phyloP scores from a whole-genome alignment of 2,329 filamentous ascomycete species.

The Geoglossum cookeanum region DNA sequence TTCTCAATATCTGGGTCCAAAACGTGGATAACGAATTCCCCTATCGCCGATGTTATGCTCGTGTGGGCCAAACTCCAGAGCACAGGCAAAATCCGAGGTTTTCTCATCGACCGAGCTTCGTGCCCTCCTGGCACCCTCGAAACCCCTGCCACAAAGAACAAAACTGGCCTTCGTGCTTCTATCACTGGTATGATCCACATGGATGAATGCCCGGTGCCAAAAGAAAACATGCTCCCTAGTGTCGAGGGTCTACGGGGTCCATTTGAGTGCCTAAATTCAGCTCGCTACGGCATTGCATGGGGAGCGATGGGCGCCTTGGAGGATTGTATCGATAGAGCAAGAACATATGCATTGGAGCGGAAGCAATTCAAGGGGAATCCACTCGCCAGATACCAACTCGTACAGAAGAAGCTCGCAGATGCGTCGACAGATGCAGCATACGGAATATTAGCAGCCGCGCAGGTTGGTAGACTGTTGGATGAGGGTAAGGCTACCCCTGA shows the following conservation, averaged over 20 bases:
- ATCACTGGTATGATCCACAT: slow-evolving; percentile 97
- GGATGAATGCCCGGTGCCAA: slow-evolving; percentile 72
- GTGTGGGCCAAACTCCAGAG: slow-evolving; percentile 88
- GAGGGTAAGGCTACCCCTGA: slow-evolving; percentile 73
- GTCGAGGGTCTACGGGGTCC: slow-evolving; percentile 75
- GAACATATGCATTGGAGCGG: slow-evolving; percentile 76
- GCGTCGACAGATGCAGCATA: slow-evolving; percentile 80
- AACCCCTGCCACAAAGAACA: slow-evolving; percentile 84
- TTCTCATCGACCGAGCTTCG: slow-evolving; percentile 67
- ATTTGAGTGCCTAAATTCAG: slow-evolving; percentile 87
- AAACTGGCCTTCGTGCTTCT: slow-evolving; percentile 81
- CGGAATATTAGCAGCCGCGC: slow-evolving; percentile 72
- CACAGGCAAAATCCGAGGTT: slow-evolving; percentile 86
- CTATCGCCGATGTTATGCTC: slow-evolving; percentile 66
- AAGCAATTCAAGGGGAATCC: slow-evolving; percentile 95
- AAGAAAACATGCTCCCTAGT: slow-evolving; percentile 83
- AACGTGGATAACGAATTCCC: slow-evolving; percentile 93
- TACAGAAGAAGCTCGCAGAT: slow-evolving; percentile 95
- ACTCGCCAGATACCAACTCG: slow-evolving; percentile 83
- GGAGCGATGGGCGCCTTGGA: slow-evolving; percentile 88
- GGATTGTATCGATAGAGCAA: slow-evolving; percentile 65
- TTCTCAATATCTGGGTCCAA: slow-evolving; percentile 64
- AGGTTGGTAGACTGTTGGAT: slow-evolving; percentile 87
- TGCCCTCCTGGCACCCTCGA: slow-evolving; percentile 79
- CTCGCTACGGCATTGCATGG: slow-evolving; percentile 82